Percentiles rank a stretch among this genome's conserved stretches.
Evolutionary conservation across 106 monocot genomes (phyloP).

Genomic region (Dioscorea zingiberensis): DNA sequence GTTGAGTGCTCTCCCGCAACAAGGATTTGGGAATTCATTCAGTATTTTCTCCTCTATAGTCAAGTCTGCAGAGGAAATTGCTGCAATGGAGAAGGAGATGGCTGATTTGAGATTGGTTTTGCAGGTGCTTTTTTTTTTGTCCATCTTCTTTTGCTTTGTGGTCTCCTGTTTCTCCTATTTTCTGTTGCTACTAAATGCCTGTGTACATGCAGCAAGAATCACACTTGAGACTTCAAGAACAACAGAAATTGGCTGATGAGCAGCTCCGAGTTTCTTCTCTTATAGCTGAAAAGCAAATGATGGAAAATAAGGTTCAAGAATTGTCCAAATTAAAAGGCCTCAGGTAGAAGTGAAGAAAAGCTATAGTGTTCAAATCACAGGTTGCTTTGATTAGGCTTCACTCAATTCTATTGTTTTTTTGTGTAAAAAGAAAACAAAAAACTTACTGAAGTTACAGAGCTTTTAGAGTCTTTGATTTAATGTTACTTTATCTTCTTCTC

Average conservation of each 20-base stretch:
- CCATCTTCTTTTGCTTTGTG: not conserved
- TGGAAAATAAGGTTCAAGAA: constrained; percentile 61
- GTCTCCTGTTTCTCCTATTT: constrained; percentile 1
- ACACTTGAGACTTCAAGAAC: constrained; percentile 61
- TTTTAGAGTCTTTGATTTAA: no score
- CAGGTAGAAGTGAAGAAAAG: constrained; percentile 39
- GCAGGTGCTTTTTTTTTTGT: constrained; percentile 35
- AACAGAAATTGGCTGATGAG: constrained; percentile 57
- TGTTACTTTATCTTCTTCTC: no score
- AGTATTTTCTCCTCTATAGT: constrained; percentile 22
- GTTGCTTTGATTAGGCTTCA: no score
- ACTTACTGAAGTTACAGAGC: no score
- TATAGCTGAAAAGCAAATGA: constrained; percentile 59
- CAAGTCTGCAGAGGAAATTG: constrained; percentile 29
- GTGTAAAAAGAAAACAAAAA: no score
- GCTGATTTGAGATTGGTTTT: constrained; percentile 56
- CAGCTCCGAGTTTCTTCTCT: constrained; percentile 46
- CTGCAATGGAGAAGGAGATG: constrained; percentile 70
- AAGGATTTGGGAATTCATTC: constrained; percentile 41
- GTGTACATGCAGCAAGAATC: constrained; percentile 40
- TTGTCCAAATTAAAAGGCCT: constrained; percentile 53
- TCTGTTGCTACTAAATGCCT: constrained; percentile 5
- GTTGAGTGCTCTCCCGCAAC: constrained; percentile 73
- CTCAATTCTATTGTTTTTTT: no score
- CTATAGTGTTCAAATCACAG: no score